A percentile compares a stretch with the other conserved stretches of the same genome.
Conservation (phyloP, 176 grass and related monocot genomes). For the Pontederia paniculata region DNA sequence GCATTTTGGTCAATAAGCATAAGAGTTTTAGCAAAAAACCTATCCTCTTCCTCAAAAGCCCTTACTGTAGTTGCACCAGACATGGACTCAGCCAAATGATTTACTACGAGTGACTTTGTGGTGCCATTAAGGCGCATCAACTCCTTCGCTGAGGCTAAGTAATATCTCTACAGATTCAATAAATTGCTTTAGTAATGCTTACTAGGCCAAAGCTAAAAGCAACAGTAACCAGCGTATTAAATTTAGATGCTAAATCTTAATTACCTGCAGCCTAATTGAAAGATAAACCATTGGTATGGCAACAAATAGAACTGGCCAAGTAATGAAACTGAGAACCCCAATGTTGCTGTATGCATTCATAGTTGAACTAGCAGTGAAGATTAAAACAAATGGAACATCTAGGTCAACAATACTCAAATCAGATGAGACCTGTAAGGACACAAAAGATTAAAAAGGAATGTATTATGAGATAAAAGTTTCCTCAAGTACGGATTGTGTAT, state of each 20-base stretch:
- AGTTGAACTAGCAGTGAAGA: conserved; percentile 37
- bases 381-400: conserved; percentile 68
- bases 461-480: not conserved
- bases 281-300: conserved; percentile 51
- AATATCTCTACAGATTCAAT: conserved; percentile 58
- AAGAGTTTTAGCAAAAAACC: conserved; percentile 69
- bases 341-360: conserved; percentile 68
- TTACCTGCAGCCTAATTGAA: conserved; percentile 66
- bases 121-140: conserved; percentile 97
- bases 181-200: not conserved
- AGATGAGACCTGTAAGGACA: conserved; percentile 58
- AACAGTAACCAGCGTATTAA: not conserved
- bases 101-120: conserved; percentile 74
- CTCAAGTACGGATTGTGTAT: not conserved
- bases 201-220: not conserved
- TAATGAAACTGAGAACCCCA: conserved; percentile 72
- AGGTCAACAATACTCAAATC: conserved; percentile 84
- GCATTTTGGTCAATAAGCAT: conserved; percentile 79
- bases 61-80: conserved; percentile 68
- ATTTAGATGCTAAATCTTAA: not conserved
- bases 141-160: conserved; percentile 77
- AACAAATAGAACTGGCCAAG: conserved; percentile 88
- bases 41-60: conserved; percentile 68
- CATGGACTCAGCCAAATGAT: conserved; percentile 85
- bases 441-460: not conserved